Base-by-base conservation (phyloP, 108 stramenopile species). In the Skeletonema menzelii region DNA sequence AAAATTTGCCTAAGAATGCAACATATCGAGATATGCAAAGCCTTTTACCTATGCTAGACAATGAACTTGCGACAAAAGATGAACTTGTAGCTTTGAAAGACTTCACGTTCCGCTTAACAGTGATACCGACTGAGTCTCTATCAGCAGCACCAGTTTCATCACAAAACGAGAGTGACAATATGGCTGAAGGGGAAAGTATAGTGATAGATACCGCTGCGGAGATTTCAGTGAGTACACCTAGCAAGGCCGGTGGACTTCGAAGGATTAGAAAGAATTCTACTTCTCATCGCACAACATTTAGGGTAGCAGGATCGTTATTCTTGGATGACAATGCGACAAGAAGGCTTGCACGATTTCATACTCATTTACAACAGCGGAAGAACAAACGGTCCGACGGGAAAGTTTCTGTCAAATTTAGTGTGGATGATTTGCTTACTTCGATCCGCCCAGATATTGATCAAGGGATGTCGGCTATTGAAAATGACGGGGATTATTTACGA, bases 41-140 rank as follows among this genome's bases (percentile, higher is more conserved):
- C 14, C 58, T 86, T 26, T 62, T 90, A 46, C 88, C 88, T 15
- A 27, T 78, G 15, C 71, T 90, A 38, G 88, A 90, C 73, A 74
- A 74, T 28, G 68, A 80, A 28, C 27, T 68, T 35, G 83, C 82
- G n/a, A 86, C 76, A 0, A 73, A 72, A 31, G 77, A 73, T 61
- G 88, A 90, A 67, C 73, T 90, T 37, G 62, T 82, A 13, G 84
- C 72, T 17, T 58, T 89, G 37, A 72, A 74, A 56, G 66, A 73
- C 13, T 70, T 84, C 28, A 88, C 85, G 3, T 88, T 84, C 65
- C 73, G 76, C n/a, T 79, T 57, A 32, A 49, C 84, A 4, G 74
- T 67, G 22, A 65, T 64, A 19, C 61, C 73, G 55, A 56, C 40
- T 27, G 69, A 77, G 27, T 34, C 56, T 38, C 37, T 42, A 44